Evolutionary conservation across 768 basidiomycete genomes (phyloP), one percentile per base, ranked within the genome.

Genomic region (Russula griseocarnosa): DNA sequence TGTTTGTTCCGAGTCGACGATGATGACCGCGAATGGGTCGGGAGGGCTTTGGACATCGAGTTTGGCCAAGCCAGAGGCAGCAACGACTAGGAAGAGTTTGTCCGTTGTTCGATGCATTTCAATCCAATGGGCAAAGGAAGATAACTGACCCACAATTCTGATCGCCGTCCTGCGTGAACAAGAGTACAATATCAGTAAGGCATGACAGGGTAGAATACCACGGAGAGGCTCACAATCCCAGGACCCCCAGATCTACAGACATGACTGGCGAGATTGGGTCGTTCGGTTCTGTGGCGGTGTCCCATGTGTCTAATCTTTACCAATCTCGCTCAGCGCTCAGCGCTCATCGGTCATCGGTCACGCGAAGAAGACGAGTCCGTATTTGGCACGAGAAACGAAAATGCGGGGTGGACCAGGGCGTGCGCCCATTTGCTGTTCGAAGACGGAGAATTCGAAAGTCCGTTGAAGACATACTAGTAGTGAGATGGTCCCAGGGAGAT

Each of bases 11-110:
- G 94, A 93, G 69, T 99, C 97, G 50, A 98, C 94, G 28, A 95
- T 98, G 74, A 99, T 90, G 71, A 99, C 94, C 6, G 97, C 96
- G 74, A 98, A 98, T 6, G 97, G 96, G 76, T 98, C 95, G 4
- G 96, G 97, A 7, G 98, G 86, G 58, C 94, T 86, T 74, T 96
- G 94, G 59, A 95, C 93, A 79, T 96, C 94, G 61, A 93, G 90
- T 79, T 95, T 97, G 53, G 90, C 89, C n/a, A 97, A 78, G 16
- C 90, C 90, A 77, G 95, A 93, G 54, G 94, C 97, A 60, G 97
- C 96, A 67, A 98, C 94, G 66, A 95, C 94, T 97, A 70, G 22
- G 22, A 22, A 30, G 24, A 61, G 55, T 60, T n/a, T 54, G 13
- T 38, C 26, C 44, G 20, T 50, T n/a, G 28, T 20, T 26, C 13